phyloP scores from a whole-genome alignment of 139 green algal genomes.

The Nannochloris sp. region DNA sequence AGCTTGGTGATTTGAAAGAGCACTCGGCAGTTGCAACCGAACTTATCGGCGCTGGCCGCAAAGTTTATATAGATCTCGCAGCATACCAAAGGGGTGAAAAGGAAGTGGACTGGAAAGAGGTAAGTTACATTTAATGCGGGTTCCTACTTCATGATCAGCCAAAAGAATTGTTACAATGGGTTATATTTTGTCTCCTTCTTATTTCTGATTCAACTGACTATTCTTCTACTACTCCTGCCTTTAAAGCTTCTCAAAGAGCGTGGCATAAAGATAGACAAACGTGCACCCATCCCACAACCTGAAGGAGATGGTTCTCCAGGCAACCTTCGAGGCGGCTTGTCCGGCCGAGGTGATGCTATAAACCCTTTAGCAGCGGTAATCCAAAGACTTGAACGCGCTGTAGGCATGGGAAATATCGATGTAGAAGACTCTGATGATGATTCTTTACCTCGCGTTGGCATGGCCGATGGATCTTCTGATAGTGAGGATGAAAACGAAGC shows the following conservation, averaged over 20 bases:
- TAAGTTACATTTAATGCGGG: too few species aligned
- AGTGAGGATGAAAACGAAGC: not conserved
- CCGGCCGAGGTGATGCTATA: not conserved
- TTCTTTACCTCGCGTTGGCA: not conserved
- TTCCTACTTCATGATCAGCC: too few species aligned
- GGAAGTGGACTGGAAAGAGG: slow-evolving; percentile 15
- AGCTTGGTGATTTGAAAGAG: slow-evolving; percentile 7
- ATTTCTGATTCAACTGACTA: too few species aligned
- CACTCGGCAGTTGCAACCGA: not conserved
- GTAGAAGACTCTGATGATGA: not conserved
- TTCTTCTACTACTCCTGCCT: too few species aligned
- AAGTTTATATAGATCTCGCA: slow-evolving; percentile 8
- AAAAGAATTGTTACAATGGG: too few species aligned
- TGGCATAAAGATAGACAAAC: not conserved
- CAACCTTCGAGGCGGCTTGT: not conserved
- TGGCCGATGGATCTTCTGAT: not conserved
- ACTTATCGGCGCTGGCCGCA: slow-evolving; percentile 12
- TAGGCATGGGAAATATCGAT: not conserved
- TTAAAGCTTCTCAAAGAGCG: not conserved
- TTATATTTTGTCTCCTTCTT: too few species aligned
- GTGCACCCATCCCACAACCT: not conserved
- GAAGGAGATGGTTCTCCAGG: not conserved
- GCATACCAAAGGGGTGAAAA: slow-evolving; percentile 5
- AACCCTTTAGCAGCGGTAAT: not conserved
- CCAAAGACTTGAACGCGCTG: not conserved